These are phyloP conservation scores for Saturnispora saitoi DNA, from an alignment of 805 yeast species.

Conservation along the genomic window DNA sequence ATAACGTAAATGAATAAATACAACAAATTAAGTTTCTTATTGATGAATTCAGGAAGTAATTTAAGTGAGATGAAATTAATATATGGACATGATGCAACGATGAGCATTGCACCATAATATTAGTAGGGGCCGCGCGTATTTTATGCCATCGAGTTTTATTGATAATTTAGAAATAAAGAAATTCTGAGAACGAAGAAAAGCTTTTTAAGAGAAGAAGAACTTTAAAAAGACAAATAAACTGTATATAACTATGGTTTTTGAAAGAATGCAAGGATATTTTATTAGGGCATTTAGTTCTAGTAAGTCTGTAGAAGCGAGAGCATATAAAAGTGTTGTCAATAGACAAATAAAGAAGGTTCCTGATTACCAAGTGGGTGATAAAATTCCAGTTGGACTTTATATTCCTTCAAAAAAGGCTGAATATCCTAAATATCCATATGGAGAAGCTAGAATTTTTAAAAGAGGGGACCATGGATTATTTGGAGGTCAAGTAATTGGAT, in stretches of 20 bases:
- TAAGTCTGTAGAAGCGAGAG: slow-evolving; percentile 17
- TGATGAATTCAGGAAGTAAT: too few relatives aligned
- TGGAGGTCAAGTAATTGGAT: slow-evolving; percentile 77
- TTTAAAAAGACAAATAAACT: too few relatives aligned
- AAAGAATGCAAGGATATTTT: background rate
- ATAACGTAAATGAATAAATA: too few relatives aligned
- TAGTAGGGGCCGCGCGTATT: too few relatives aligned
- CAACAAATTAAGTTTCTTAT: too few relatives aligned
- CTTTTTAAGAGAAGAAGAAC: too few relatives aligned
- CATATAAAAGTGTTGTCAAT: slow-evolving; percentile 35
- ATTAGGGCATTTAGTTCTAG: background rate
- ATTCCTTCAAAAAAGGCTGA: slow-evolving; percentile 37
- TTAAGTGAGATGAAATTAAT: too few relatives aligned
- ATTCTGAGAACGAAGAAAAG: too few relatives aligned
- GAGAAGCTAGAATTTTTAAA: slow-evolving; percentile 69
- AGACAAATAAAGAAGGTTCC: slow-evolving; percentile 39
- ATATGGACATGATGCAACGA: too few relatives aligned
- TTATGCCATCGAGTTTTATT: too few relatives aligned
- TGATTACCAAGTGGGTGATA: slow-evolving; percentile 45
- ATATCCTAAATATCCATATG: slow-evolving; percentile 68
- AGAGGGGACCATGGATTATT: slow-evolving; percentile 81
- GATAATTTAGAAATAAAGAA: too few relatives aligned
- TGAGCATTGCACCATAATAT: too few relatives aligned
- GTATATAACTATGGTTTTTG: background rate
- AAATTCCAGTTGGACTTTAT: slow-evolving; percentile 32